Percentiles rank a stretch among this genome's conserved stretches.
These are phyloP conservation scores for Sordariomycetes sp. DNA, from an alignment of 2,329 filamentous ascomycete species.

Conservation along the genomic window DNA sequence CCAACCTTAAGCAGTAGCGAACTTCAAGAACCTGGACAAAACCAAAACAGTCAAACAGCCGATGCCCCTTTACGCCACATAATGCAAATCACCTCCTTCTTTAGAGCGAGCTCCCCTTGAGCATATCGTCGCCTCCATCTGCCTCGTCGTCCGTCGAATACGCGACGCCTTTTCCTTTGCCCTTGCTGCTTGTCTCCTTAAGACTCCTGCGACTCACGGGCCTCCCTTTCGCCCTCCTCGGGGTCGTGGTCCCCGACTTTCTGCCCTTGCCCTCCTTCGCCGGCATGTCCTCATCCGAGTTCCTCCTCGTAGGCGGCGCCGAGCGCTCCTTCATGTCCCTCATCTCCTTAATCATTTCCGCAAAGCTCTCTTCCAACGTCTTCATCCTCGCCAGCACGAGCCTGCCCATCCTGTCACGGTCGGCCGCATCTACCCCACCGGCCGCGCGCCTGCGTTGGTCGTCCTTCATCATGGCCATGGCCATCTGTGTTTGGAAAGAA, in stretches of 20 bases:
- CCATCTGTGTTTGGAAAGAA: slow-evolving; percentile 76
- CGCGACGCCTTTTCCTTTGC: slow-evolving; percentile 38
- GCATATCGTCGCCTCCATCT: slow-evolving; percentile 17
- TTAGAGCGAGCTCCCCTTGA: slow-evolving; percentile 38
- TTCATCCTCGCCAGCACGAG: slow-evolving; percentile 87
- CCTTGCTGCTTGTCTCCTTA: slow-evolving; percentile 30
- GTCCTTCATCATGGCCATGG: slow-evolving; percentile 55
- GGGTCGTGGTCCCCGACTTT: slow-evolving; percentile 15
- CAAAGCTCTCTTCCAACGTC: slow-evolving; percentile 82
- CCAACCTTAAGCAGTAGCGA: too few species aligned
- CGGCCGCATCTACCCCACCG: slow-evolving; percentile 24
- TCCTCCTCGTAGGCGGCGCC: slow-evolving; percentile 36
- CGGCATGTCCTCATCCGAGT: slow-evolving; percentile 30
- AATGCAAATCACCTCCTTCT: too few species aligned
- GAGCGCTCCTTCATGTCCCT: slow-evolving; percentile 47
- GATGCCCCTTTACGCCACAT: too few species aligned
- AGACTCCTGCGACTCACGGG: slow-evolving; percentile 31
- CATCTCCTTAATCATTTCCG: slow-evolving; percentile 77
- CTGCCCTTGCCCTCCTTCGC: slow-evolving; percentile 15
- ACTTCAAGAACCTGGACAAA: too few species aligned
- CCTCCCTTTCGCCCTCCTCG: slow-evolving; percentile 15
- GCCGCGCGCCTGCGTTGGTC: slow-evolving; percentile 40
- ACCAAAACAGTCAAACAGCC: too few species aligned
- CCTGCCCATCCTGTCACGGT: slow-evolving; percentile 64
- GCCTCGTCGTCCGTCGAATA: slow-evolving; percentile 25